A percentile compares a stretch with the other conserved stretches of the same genome.
These are phyloP conservation scores for Candida ficus DNA, from an alignment of 805 yeast genomes.

Conservation along the genomic window DNA sequence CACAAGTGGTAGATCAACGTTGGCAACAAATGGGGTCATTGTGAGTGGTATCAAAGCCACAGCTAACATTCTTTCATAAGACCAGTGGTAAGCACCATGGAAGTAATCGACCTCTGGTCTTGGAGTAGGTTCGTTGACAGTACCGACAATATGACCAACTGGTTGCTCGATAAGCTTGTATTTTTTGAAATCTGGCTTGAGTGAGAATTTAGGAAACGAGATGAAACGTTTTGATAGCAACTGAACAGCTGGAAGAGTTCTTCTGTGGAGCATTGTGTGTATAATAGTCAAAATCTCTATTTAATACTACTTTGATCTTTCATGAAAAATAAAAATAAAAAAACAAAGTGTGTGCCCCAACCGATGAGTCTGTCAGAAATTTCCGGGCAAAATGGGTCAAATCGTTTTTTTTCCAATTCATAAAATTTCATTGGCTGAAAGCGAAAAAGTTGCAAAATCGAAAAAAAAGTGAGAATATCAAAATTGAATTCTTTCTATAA, in stretches of 20 bases:
- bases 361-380: slow-evolving; percentile 6
- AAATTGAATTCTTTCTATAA: neutral
- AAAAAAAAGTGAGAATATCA: neutral
- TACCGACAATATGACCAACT: slow-evolving; percentile 67
- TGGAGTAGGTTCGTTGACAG: slow-evolving; percentile 66
- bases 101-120: slow-evolving; percentile 49
- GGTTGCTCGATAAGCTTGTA: slow-evolving; percentile 58
- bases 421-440: slow-evolving; percentile 17
- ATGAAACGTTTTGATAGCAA: slow-evolving; percentile 2
- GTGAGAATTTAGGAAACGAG: slow-evolving; percentile 8
- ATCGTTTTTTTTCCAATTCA: slow-evolving; percentile 16
- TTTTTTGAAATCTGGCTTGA: slow-evolving; percentile 26
- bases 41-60: slow-evolving; percentile 60
- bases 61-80: slow-evolving; percentile 58
- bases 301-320: neutral
- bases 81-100: slow-evolving; percentile 75
- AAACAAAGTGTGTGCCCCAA: slow-evolving; percentile 1
- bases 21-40: slow-evolving; percentile 51
- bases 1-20: slow-evolving; percentile 42
- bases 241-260: slow-evolving; percentile 1
- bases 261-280: neutral
- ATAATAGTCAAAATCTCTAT: too few relatives aligned
- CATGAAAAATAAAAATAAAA: neutral
- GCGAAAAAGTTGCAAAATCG: neutral
- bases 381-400: neutral